These are phyloP conservation scores for Zelopaecilomyces penicillatus DNA, from an alignment of 2,329 filamentous ascomycete species.

Conservation along the genomic window DNA sequence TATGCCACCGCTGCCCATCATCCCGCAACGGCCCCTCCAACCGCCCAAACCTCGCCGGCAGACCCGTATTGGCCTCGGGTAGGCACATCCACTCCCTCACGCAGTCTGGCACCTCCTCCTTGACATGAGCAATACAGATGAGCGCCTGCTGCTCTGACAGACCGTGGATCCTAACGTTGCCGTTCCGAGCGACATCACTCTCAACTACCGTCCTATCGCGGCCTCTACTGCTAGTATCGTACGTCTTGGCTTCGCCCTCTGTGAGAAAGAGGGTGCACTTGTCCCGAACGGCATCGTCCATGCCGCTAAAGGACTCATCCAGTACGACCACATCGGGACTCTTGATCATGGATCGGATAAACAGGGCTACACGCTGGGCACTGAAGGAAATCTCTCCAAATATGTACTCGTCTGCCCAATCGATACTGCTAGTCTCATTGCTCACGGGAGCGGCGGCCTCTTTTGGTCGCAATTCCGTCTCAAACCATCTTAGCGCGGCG, in stretches of 20 bases:
- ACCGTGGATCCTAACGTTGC: constrained; percentile 47
- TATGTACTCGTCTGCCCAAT: constrained; percentile 59
- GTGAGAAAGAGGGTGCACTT: constrained; percentile 78
- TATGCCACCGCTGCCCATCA: constrained; percentile 50
- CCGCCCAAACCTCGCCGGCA: constrained; percentile 54
- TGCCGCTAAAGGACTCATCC: constrained; percentile 81
- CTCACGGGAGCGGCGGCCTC: constrained; percentile 14
- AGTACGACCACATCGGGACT: constrained; percentile 73
- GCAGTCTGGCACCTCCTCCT: constrained; percentile 79
- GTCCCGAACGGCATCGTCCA: constrained; percentile 74
- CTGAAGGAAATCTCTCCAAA: constrained; percentile 74
- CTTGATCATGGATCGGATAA: constrained; percentile 75
- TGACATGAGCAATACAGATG: constrained; percentile 85
- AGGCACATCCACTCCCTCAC: constrained; percentile 81
- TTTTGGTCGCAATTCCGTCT: constrained; percentile 61
- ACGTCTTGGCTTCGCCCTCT: constrained; percentile 46
- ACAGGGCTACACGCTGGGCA: constrained; percentile 75
- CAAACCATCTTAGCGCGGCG: constrained; percentile 67
- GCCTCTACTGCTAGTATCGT: constrained; percentile 1
- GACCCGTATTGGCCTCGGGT: constrained; percentile 61
- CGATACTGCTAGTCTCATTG: constrained; percentile 21
- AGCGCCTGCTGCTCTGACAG: constrained; percentile 67
- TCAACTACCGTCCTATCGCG: constrained; percentile 32
- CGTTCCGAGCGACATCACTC: constrained; percentile 36
- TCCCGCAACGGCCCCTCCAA: constrained; percentile 53